Conservation (phyloP, 371 early-diverging fungal species). For the Apophysomyces ossiformis region DNA sequence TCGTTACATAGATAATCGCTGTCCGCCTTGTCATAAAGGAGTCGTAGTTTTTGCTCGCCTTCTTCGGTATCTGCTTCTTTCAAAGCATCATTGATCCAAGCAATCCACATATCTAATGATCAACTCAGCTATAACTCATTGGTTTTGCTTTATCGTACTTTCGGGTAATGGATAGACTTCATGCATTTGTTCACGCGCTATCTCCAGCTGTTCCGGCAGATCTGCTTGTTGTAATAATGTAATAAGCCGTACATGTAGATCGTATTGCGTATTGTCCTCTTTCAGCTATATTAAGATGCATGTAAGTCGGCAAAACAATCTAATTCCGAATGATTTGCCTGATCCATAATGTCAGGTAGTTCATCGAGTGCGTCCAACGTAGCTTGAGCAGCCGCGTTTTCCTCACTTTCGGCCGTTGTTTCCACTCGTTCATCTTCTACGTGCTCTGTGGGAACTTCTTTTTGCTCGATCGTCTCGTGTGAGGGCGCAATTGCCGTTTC, state of each 20-base stretch:
- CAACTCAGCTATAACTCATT: not conserved
- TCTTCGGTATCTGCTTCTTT: conserved; percentile 34
- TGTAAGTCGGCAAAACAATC: not conserved
- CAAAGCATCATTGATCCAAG: conserved; percentile 68
- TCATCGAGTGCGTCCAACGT: conserved; percentile 31
- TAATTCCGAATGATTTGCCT: conserved; percentile 18
- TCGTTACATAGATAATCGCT: conserved; percentile 65
- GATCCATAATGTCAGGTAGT: conserved; percentile 31
- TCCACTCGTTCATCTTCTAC: conserved; percentile 5
- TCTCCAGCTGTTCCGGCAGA: conserved; percentile 50
- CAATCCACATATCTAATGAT: conserved; percentile 62
- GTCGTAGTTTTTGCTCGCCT: conserved; percentile 42
- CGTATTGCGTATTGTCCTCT: conserved; percentile 40
- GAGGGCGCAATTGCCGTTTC: not conserved
- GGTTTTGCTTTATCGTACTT: conserved; percentile 39
- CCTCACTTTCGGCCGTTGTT: not conserved
- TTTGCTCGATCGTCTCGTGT: not conserved
- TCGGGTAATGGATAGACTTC: conserved; percentile 63
- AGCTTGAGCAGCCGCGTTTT: conserved; percentile 4
- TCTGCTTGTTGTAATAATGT: conserved; percentile 27
- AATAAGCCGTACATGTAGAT: conserved; percentile 39
- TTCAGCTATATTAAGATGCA: conserved; percentile 21
- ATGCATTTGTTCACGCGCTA: conserved; percentile 59
- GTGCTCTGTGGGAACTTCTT: not conserved
- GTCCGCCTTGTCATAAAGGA: conserved; percentile 50